Base-by-base conservation (phyloP, 2,329 filamentous ascomycete genomes). In the Passalora sequoiae region DNA sequence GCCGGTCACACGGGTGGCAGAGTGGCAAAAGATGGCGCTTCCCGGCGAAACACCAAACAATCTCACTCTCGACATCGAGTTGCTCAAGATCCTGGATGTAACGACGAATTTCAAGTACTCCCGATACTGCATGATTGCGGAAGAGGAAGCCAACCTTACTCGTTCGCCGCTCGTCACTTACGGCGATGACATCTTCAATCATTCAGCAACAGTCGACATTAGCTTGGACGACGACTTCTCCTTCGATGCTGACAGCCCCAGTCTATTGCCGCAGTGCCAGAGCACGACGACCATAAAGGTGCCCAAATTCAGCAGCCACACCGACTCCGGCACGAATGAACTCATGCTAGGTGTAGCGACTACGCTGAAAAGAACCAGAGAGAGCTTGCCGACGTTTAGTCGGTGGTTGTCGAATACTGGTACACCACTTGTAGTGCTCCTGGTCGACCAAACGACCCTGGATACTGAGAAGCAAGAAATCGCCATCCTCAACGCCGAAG, bases 341-440 rank as follows among this genome's bases (percentile, higher is more conserved):
- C 43, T 59, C 5, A 53, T 59, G 46, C 46, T 59, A 5, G 56
- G 56, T 5, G 47, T 57, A 16, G 55, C 56, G 6, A 59, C 56
- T 16, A 49, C 47, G 6, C 31, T 58, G 30, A 43, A 50, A 12
- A 54, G 56, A 2, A 43, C 57, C 20, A 38, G 51, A 19, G 43
- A 43, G 9, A 55, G 51, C 45, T 37, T 59, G 37, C 51, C 55
- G 3, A 53, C 50, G 10, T 51, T 58, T 22, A 48, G 55, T 4
- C 30, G 55, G 32, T 59, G 55, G 55, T 49, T 59, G 6, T 49
- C 56, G 3, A 28, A 52, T n/a, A 53, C 54, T 17, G 50, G 52
- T 16, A 51, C 56, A 5, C 48, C 50, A n/a, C 49, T 59, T 9
- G 31, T 59, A 8, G 53, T 55, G 6, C 40, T 59, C 6, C 44